Conservation (phyloP, 2,329 filamentous ascomycete species). For the Penicillium fuscoglaucum region DNA sequence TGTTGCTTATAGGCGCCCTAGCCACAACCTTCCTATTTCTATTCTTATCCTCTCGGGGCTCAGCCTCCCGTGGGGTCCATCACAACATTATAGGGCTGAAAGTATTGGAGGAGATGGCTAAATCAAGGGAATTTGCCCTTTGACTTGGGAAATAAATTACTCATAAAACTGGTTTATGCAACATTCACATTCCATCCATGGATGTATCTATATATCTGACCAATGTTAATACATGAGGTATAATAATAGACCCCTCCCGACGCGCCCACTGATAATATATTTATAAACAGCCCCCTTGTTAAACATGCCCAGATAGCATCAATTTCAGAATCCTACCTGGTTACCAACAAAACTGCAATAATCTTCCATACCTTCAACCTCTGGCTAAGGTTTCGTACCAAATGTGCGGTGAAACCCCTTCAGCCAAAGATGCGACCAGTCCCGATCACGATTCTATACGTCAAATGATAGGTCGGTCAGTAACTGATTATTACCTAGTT, state of each 20-base stretch:
- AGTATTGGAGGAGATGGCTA: not conserved
- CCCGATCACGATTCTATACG: not conserved
- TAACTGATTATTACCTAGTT: not conserved
- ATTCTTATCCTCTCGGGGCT: not conserved
- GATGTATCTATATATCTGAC: not conserved
- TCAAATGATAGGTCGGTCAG: not conserved
- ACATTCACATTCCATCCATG: not conserved
- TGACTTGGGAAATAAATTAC: not conserved
- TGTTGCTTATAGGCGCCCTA: not conserved
- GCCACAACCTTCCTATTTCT: not conserved
- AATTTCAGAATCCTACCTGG: not conserved
- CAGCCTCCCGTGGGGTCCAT: constrained; percentile 1
- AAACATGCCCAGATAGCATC: too few relatives aligned
- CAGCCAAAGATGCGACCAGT: not conserved
- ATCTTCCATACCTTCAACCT: not conserved
- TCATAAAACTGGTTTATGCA: not conserved
- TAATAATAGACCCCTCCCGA: not conserved
- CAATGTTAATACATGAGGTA: not conserved
- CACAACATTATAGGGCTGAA: not conserved
- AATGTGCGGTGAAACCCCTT: not conserved
- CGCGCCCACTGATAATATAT: not conserved
- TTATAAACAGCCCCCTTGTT: not conserved
- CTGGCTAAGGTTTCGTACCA: not conserved
- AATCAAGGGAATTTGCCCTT: not conserved
- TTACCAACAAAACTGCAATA: not conserved